phyloP scores from a whole-genome alignment of 2,329 filamentous ascomycete species.

The Colletotrichum tabaci region DNA sequence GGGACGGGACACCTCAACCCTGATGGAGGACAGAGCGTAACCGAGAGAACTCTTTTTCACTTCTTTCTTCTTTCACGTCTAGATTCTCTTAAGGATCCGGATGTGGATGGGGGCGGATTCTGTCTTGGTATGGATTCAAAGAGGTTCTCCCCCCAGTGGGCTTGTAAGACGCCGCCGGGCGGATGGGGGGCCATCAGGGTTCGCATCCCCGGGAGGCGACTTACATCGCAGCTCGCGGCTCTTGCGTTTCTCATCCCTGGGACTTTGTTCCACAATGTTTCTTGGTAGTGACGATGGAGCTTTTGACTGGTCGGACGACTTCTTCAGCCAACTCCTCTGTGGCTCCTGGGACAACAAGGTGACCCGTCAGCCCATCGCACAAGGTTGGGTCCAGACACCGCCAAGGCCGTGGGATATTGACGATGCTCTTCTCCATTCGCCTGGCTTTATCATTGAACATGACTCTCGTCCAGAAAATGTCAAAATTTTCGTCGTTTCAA shows the following conservation, averaged over 20 bases:
- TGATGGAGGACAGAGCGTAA: not conserved
- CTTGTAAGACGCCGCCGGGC: not conserved
- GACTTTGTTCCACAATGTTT: not conserved
- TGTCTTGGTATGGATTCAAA: not conserved
- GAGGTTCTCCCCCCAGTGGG: not conserved
- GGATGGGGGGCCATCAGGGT: conserved; percentile 30
- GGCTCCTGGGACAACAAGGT: conserved; percentile 16
- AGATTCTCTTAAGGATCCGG: too few species aligned
- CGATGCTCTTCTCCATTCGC: not conserved
- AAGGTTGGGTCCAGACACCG: conserved; percentile 68
- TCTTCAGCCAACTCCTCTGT: not conserved
- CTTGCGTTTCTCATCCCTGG: not conserved
- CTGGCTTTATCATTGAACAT: not conserved
- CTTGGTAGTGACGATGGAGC: not conserved
- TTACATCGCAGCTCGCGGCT: conserved; percentile 3
- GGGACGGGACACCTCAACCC: not conserved
- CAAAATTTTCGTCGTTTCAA: not conserved
- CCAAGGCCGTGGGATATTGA: conserved; percentile 52
- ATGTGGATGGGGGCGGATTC: not conserved
- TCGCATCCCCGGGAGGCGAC: conserved; percentile 3
- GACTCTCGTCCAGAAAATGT: not conserved
- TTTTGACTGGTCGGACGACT: not conserved
- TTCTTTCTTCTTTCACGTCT: not conserved
- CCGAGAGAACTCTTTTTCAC: not conserved
- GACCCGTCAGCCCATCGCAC: conserved; percentile 50